These are phyloP conservation scores for Physcomitrium patens DNA, from an alignment of 225 moss, liverwort and hornwort species.

Conservation along the genomic window DNA sequence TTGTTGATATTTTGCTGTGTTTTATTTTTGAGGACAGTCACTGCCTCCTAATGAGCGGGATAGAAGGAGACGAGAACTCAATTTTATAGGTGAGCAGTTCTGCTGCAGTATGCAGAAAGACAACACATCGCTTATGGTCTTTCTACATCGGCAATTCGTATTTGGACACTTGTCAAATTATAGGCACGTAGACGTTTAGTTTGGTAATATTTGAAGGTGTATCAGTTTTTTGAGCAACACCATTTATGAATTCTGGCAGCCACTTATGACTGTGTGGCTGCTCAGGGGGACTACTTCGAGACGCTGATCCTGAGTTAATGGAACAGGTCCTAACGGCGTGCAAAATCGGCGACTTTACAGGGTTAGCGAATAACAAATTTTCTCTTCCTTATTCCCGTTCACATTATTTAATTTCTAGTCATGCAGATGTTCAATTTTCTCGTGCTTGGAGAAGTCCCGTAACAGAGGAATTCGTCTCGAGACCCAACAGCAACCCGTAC, in stretches of 20 bases:
- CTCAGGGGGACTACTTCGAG: no score
- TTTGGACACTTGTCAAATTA: not conserved
- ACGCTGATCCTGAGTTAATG: no score
- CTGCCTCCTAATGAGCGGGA: slow-evolving; percentile 77
- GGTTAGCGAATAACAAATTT: no score
- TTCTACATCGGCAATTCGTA: not conserved
- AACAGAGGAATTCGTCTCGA: no score
- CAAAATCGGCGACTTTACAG: no score
- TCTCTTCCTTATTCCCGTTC: no score
- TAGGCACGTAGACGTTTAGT: not conserved
- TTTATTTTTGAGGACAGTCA: slow-evolving; percentile 49
- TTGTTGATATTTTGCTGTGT: slow-evolving; percentile 32
- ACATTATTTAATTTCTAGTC: no score
- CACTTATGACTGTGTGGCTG: not conserved
- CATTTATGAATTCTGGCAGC: not conserved
- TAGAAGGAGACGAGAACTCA: slow-evolving; percentile 88
- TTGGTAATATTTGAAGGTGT: not conserved
- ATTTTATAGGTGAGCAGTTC: slow-evolving; percentile 68
- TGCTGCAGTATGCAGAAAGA: not conserved
- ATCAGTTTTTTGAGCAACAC: not conserved
- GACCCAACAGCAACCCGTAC: no score
- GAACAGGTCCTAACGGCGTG: no score
- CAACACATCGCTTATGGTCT: not conserved
- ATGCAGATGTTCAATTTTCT: no score
- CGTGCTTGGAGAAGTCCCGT: no score